These are phyloP conservation scores for Chlorophyllum brunneum DNA, from an alignment of 768 basidiomycete species.

Conservation along the genomic window DNA sequence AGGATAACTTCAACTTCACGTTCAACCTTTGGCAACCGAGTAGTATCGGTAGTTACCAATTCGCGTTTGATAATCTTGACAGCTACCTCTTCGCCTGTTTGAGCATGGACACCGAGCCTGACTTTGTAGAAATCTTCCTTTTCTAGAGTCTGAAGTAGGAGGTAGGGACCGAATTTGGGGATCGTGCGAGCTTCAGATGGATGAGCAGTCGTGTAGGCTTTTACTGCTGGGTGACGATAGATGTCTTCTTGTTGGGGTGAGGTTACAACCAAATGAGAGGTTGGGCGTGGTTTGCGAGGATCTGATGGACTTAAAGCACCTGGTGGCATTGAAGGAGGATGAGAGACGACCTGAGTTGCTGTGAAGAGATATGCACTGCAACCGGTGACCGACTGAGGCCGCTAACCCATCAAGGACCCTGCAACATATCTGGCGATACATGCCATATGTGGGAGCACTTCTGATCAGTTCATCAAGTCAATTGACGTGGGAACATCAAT, in stretches of 20 bases:
- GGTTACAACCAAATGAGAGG: conserved; percentile 65
- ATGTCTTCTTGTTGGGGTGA: conserved; percentile 43
- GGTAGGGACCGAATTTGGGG: conserved; percentile 93
- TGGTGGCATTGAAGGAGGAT: no score
- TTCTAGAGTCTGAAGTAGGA: conserved; percentile 92
- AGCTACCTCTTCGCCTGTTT: conserved; percentile 97
- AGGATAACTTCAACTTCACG: conserved; percentile 96
- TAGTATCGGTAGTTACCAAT: conserved; percentile 80
- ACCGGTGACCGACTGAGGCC: no score
- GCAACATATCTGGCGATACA: not conserved
- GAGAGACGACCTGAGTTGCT: no score
- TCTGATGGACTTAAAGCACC: no score
- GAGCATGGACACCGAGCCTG: conserved; percentile 90
- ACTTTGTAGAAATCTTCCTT: conserved; percentile 99
- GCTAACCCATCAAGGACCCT: no score
- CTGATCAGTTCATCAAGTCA: no score
- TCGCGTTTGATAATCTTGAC: conserved; percentile 95
- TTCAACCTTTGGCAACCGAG: conserved; percentile 92
- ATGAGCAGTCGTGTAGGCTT: conserved; percentile 79
- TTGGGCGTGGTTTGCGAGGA: no score
- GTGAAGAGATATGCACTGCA: no score
- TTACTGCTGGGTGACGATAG: conserved; percentile 79
- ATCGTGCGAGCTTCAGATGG: conserved; percentile 81
- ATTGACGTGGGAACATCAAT: not conserved
- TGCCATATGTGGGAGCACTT: not conserved